Evolutionary conservation across 768 basidiomycete genomes (phyloP), one percentile per base, ranked within the genome.

Genomic region (Paxillus involutus): DNA sequence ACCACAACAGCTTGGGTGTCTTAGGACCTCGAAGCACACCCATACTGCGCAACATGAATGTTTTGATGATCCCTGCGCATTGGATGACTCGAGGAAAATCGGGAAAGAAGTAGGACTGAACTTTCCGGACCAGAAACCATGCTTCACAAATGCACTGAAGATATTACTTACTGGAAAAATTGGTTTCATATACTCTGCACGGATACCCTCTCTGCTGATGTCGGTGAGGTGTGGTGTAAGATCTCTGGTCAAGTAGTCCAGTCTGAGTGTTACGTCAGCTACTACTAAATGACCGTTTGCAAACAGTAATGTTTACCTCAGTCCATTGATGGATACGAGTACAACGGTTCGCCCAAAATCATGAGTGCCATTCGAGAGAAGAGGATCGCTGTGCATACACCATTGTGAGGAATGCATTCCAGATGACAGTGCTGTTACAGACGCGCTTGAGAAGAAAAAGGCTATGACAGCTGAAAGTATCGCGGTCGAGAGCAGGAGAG

Each of bases 261-360:
- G 84, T 53, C 88, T 77, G 42, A 47, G 41, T n/a, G 39, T 16
- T 29, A 40, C 14, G 30, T 66, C 44, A 47, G 26, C 33, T 14
- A 6, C 21, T 21, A 21, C 21, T 21, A 1, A 39, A n/a, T 2
- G 13, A 21, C 9, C 26, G 3, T 33, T 42, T 26, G 17, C 35
- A 13, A 35, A 33, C 19, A 8, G 17, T 39, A 11, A 49, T 8
- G 44, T 51, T 11, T 33, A 59, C 59, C 65, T 53, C 12, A 94
- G 68, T 3, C 92, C 93, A 66, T 94, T 91, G 32, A 94, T 86
- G 32, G 91, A 93, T 2, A 94, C 83, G 41, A 94, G 78, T n/a
- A 94, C 68, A 1, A 91, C 88, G 0, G 89, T 93, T 58, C 81
- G 78, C 70, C 78, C 84, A 71, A 85, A 93, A 46, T 81, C 75